Percentiles rank a stretch among this genome's conserved stretches.
Evolutionary conservation across 108 stramenopile species (phyloP).

Genomic region (Nitzschia inconspicua): DNA sequence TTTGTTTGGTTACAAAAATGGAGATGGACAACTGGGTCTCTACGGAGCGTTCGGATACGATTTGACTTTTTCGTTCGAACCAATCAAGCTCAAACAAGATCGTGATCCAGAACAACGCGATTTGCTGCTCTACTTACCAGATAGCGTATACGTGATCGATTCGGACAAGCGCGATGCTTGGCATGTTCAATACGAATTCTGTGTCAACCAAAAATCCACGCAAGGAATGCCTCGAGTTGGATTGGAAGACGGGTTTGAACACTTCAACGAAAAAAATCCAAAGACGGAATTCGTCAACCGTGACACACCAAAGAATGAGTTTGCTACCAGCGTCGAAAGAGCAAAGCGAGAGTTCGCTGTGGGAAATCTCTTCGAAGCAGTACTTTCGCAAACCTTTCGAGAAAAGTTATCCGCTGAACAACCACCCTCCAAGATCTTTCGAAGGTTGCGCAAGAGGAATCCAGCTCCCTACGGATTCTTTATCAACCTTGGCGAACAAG

Average conservation of each 20-base stretch:
- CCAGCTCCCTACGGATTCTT: constrained; percentile 98
- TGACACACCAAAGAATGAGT: constrained; percentile 84
- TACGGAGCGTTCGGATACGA: constrained; percentile 98
- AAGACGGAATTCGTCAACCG: constrained; percentile 51
- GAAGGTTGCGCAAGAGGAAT: constrained; percentile 83
- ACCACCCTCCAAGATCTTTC: constrained; percentile 84
- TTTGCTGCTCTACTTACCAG: constrained; percentile 90
- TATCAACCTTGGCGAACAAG: constrained; percentile 91
- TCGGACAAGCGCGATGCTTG: constrained; percentile 91
- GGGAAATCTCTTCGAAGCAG: constrained; percentile 96
- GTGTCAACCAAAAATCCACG: constrained; percentile 71
- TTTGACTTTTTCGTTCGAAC: constrained; percentile 96
- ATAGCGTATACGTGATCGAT: constrained; percentile 92
- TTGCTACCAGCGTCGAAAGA: constrained; percentile 78
- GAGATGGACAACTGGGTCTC: constrained; percentile 91
- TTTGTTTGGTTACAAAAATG: constrained; percentile 76
- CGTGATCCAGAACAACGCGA: constrained; percentile 89
- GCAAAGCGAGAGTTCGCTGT: constrained; percentile 93
- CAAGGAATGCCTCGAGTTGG: constrained; percentile 78
- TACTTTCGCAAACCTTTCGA: constrained; percentile 93
- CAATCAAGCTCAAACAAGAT: constrained; percentile 79
- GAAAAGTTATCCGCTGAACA: constrained; percentile 60
- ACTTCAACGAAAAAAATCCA: constrained; percentile 41
- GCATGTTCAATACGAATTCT: constrained; percentile 90
- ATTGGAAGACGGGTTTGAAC: constrained; percentile 43